Evolutionary conservation across 2,329 filamentous ascomycete species (phyloP).

Genomic region (Aspergillus luchuensis): DNA sequence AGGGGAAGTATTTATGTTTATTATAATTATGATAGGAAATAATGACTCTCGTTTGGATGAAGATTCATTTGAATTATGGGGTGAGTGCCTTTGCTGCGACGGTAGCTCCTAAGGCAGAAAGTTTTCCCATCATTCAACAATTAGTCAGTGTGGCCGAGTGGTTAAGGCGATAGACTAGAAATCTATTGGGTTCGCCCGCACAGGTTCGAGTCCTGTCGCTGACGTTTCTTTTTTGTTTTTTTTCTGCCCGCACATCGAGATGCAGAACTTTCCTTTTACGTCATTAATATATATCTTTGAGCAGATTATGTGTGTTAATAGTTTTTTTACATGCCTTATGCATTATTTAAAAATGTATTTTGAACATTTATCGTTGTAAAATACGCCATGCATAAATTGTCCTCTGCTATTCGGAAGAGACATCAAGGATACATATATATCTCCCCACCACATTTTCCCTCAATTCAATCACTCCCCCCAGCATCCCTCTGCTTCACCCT

Average conservation of each 20-base stretch:
- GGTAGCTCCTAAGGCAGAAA: too few relatives aligned
- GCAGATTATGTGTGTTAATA: too few relatives aligned
- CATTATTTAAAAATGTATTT: too few relatives aligned
- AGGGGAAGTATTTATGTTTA: not conserved
- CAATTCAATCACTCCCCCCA: not conserved
- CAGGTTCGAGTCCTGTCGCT: constrained; percentile 23
- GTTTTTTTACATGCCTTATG: too few relatives aligned
- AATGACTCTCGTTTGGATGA: not conserved
- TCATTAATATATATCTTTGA: too few relatives aligned
- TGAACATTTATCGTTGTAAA: too few relatives aligned
- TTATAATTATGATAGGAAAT: not conserved
- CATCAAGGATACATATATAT: too few relatives aligned
- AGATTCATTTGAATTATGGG: too few relatives aligned
- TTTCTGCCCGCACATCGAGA: rapidly evolving
- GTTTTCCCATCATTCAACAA: not conserved
- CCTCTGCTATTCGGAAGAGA: too few relatives aligned
- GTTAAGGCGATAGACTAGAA: constrained; percentile 7
- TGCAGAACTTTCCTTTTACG: too few relatives aligned
- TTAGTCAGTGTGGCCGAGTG: constrained; percentile 4
- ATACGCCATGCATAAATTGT: too few relatives aligned
- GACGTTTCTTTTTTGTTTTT: constrained; percentile 34
- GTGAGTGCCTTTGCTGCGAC: too few relatives aligned
- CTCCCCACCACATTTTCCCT: rapidly evolving
- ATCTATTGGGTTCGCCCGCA: constrained; percentile 20
- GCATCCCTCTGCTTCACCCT: constrained; percentile 25